These are phyloP conservation scores for Pythium phragmitis DNA, from an alignment of 352 stramenopile species.

Conservation along the genomic window DNA sequence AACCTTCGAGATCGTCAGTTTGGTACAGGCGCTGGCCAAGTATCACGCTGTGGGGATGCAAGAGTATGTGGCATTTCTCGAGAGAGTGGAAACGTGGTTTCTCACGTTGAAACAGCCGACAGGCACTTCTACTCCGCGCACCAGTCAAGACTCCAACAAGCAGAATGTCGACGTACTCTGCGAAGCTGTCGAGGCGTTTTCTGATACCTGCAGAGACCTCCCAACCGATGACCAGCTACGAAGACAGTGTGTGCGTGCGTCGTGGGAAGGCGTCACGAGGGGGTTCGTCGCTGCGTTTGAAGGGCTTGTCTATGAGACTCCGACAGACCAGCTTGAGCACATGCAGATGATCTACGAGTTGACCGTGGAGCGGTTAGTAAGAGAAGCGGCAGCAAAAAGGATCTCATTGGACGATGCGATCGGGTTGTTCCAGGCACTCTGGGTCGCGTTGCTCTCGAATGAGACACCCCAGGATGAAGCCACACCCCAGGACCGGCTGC, in stretches of 20 bases:
- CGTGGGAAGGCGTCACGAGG: neutral
- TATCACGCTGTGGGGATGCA: slow-evolving; percentile 18
- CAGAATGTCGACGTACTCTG: neutral
- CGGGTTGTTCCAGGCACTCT: slow-evolving; percentile 10
- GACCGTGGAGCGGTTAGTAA: neutral
- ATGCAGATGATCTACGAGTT: slow-evolving; percentile 4
- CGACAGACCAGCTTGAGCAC: neutral
- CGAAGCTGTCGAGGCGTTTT: neutral
- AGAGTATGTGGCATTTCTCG: slow-evolving; percentile 34
- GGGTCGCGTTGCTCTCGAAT: slow-evolving; percentile 16
- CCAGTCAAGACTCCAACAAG: neutral
- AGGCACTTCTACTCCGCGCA: neutral
- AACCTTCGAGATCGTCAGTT: slow-evolving; percentile 19
- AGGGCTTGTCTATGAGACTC: neutral
- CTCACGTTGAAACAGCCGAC: slow-evolving; percentile 9
- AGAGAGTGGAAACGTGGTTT: slow-evolving; percentile 23
- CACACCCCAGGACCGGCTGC: slow-evolving; percentile 8
- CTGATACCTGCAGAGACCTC: neutral
- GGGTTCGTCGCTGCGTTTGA: slow-evolving; percentile 12
- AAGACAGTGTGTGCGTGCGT: neutral
- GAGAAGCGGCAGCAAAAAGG: neutral
- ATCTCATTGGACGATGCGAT: neutral
- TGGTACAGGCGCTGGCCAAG: slow-evolving; percentile 33
- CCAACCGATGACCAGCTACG: neutral
- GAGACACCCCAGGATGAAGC: slow-evolving; percentile 4